A percentile compares a stretch with the other conserved stretches of the same genome.
Conservation (phyloP, 23 red algal species). For the Gracilaria gracilis region DNA sequence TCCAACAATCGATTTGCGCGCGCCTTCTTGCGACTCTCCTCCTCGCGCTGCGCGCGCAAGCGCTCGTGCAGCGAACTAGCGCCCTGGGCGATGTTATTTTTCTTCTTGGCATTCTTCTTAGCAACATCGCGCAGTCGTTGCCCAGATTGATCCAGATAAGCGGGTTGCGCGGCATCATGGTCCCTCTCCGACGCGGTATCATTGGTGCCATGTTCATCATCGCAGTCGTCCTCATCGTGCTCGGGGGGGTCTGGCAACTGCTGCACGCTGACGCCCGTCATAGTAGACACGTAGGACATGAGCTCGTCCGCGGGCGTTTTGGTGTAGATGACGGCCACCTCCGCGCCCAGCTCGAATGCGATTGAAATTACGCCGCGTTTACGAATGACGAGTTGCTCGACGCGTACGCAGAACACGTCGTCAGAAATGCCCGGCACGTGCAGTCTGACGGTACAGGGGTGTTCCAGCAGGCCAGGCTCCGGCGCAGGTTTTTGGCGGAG, state of each 20-base stretch:
- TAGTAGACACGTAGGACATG: constrained; percentile 54
- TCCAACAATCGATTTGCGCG: constrained; percentile 70
- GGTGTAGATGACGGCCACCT: constrained; percentile 78
- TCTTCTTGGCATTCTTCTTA: constrained; percentile 76
- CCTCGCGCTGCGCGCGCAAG: constrained; percentile 74
- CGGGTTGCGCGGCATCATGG: constrained; percentile 36
- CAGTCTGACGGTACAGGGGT: constrained; percentile 52
- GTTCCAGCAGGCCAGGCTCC: constrained; percentile 51
- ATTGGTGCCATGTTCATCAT: no score
- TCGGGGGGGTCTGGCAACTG: constrained; percentile 31
- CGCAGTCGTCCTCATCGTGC: constrained; percentile 48
- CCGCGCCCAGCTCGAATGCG: constrained; percentile 83
- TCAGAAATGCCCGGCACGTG: constrained; percentile 84
- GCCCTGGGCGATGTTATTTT: constrained; percentile 68
- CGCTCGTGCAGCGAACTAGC: constrained; percentile 73
- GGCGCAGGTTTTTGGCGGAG: constrained; percentile 30
- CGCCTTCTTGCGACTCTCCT: constrained; percentile 73
- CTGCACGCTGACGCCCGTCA: constrained; percentile 54
- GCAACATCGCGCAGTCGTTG: constrained; percentile 56
- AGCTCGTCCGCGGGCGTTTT: constrained; percentile 58
- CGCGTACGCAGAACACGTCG: constrained; percentile 68
- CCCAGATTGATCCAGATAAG: constrained; percentile 60
- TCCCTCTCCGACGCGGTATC: constrained; percentile 58
- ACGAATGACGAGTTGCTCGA: constrained; percentile 83
- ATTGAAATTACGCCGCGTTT: constrained; percentile 80